Base-by-base conservation (phyloP, 805 yeast genomes). In the Nakazawaea ernobii region DNA sequence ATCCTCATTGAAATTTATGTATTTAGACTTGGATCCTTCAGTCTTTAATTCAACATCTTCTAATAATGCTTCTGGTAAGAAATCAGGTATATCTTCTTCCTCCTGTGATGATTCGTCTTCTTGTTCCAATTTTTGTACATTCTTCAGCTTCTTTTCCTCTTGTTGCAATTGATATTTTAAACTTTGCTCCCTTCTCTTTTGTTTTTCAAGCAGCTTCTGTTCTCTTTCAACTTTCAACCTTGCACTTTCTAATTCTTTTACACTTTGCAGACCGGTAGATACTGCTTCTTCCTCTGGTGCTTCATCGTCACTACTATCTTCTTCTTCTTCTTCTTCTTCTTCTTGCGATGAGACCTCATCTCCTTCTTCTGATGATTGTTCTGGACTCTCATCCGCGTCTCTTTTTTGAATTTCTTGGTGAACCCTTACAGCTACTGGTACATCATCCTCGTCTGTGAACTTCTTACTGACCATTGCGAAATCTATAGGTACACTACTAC, bases 1-100 rank as follows among this genome's bases (percentile, higher is more conserved):
- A 33, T 47, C 49, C 15, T 38, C 32, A 7, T 27, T 15, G 36
- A 47, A 47, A 33, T 47, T 47, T 24, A 20, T 47, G 13, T 42
- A 46, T 35, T 33, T 33, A 8, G 33, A 10, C 8, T 32, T 35
- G 1, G 45, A 10, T 4, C 11, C 39, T 5, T 15, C 9, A 26
- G 8, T 30, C 32, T 30, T 15, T 20, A 27, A 8, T 6, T 58
- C 62, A 15, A 61, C 53, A 3, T 60, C 52, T 35, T 68, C 69
- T 35, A 74, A 57, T 29, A 74, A 59, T 1, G 68, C 72, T 28
- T 57, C 60, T 2, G 77, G 72, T 32, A 74, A 56, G 39, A 65
- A 64, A 44, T 69, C 73, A 5, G 69, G 62, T 6, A 58, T 44
- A n/a, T 60, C 61, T 7, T 52, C 58, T 1, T 54, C 55, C 7